Conservation (phyloP, 805 yeast species). For the Pichia nanzhaoensis region DNA sequence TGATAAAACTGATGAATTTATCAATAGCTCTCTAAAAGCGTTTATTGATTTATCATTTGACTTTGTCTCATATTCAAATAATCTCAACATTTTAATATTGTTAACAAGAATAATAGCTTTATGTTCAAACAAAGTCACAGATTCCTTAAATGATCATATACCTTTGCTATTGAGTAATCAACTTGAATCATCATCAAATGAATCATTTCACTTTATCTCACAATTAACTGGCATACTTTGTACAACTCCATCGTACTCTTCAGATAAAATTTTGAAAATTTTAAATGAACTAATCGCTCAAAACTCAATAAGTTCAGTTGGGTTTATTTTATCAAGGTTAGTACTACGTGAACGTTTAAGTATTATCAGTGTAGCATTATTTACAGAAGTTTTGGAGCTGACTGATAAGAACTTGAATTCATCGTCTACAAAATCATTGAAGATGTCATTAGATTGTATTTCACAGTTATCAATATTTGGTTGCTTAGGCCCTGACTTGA, state of each 20-base stretch:
- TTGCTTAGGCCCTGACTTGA: slow-evolving; percentile 33
- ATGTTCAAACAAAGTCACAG: slow-evolving; percentile 15
- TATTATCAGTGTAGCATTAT: slow-evolving; percentile 13
- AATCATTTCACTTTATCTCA: slow-evolving; percentile 19
- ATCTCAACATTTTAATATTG: slow-evolving; percentile 11
- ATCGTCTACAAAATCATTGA: slow-evolving; percentile 17
- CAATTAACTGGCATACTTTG: slow-evolving; percentile 25
- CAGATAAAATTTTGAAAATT: slow-evolving; percentile 12
- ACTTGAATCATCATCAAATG: slow-evolving; percentile 21
- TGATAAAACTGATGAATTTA: slow-evolving; percentile 8
- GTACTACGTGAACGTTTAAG: slow-evolving; percentile 28
- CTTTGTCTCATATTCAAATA: slow-evolving; percentile 5
- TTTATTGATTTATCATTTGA: slow-evolving; percentile 33
- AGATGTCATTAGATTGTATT: slow-evolving; percentile 33
- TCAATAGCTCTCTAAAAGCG: slow-evolving; percentile 14
- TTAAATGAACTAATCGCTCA: slow-evolving; percentile 9
- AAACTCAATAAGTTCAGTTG: slow-evolving; percentile 28
- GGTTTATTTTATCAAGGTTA: slow-evolving; percentile 44
- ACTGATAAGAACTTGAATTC: slow-evolving; percentile 20
- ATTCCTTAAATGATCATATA: slow-evolving; percentile 12
- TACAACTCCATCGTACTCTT: slow-evolving; percentile 31
- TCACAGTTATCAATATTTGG: slow-evolving; percentile 43
- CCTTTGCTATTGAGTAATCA: slow-evolving; percentile 14
- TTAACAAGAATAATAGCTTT: slow-evolving; percentile 25
- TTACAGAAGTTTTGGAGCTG: slow-evolving; percentile 13